Evolutionary conservation across 2,329 filamentous ascomycete genomes (phyloP).

Genomic region (Pyricularia sp.): DNA sequence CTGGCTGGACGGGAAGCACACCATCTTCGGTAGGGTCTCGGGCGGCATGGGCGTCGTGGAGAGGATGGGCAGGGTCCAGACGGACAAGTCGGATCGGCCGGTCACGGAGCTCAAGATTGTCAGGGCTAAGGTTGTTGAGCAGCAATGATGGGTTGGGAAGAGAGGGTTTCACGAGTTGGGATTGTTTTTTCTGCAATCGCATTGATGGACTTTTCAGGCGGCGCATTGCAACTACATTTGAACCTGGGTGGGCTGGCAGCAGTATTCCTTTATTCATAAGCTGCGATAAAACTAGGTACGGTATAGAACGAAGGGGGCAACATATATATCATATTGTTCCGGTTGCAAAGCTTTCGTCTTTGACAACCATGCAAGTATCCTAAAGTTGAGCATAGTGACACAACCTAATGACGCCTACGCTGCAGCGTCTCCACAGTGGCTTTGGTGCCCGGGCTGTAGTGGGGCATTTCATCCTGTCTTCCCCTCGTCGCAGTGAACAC

Average conservation of each 20-base stretch:
- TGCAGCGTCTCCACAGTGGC: neutral
- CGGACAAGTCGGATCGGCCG: constrained; percentile 67
- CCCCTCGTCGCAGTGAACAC: neutral
- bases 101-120: constrained; percentile 71
- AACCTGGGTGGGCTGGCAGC: neutral
- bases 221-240: neutral
- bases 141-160: constrained; percentile 17
- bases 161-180: neutral
- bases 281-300: too few species aligned
- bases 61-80: constrained; percentile 79
- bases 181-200: too few species aligned
- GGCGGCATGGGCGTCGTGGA: constrained; percentile 71
- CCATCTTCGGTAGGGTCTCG: constrained; percentile 87
- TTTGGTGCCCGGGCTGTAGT: neutral
- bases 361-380: neutral
- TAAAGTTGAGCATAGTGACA: too few species aligned
- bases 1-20: constrained; percentile 95
- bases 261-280: neutral
- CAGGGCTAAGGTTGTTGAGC: constrained; percentile 54
- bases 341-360: neutral
- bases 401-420: neutral
- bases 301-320: neutral
- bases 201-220: too few species aligned
- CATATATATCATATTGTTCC: neutral
- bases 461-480: neutral